Evolutionary conservation across 2,329 filamentous ascomycete genomes (phyloP), one percentile per base, ranked within the genome.

Genomic region (Xylaria sp.): DNA sequence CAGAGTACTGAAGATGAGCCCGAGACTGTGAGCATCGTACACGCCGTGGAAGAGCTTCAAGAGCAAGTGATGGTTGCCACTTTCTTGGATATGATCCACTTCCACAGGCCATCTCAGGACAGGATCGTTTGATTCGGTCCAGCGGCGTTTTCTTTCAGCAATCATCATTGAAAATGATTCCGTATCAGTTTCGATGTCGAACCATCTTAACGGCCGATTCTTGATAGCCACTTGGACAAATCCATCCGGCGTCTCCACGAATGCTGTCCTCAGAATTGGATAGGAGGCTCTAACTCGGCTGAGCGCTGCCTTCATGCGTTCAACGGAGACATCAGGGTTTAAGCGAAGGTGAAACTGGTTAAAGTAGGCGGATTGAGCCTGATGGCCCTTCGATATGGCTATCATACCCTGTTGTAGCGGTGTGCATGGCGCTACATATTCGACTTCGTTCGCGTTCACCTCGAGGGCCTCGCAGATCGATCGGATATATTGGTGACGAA

Each of bases 321-420:
- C 60, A 0, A 78, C 44, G n/a, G 84, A 78, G 4, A 83, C 69
- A 0, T 71, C 62, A 0, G 72, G 59, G 0, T 72, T 58, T 0
- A 96, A 72, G 0, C 76, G 66, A 49, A 93, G 85, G 0, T 74
- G 74, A 68, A 97, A 96, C 0, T 80, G 78, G 59, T 92, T 92
- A 72, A 93, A 95, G 70, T 97, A 97, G 0, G 88, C 75, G 0
- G 80, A 78, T 0, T 76, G 71, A 0, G 79, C 74, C 16, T 77
- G 84, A 8, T 84, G 69, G 0, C 74, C 81, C 44, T 89, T 71
- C 23, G 86, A 87, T 53, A 86, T 82, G 4, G 88, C 88, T 54
- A 96, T 84, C 77, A 97, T 93, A 0, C 92, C 92, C 70, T 93
- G 85, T 69, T 97, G 92, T 0, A 96, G 76, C 0, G 92, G 83